A percentile compares a stretch with the other conserved stretches of the same genome.
Evolutionary conservation across 2,329 filamentous ascomycete genomes (phyloP).

Genomic region (Penicillium polonicum): DNA sequence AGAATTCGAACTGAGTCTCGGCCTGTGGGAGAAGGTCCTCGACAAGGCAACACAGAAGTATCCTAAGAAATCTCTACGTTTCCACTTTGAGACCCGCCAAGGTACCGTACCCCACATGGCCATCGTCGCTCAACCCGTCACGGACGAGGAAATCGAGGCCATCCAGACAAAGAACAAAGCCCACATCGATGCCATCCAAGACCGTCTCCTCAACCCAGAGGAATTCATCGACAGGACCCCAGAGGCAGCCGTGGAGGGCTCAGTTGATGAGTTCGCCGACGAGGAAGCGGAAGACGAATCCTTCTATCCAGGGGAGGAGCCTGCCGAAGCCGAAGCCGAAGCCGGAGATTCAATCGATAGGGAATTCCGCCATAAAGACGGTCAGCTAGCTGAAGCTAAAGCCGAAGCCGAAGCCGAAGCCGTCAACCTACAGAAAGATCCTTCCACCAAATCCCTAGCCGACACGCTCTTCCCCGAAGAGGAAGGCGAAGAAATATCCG

Average conservation of each 20-base stretch:
- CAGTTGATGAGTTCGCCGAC: not conserved
- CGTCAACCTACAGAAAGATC: not conserved
- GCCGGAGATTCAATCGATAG: not conserved
- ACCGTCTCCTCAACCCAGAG: conserved; percentile 39
- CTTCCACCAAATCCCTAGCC: not conserved
- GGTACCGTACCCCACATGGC: conserved; percentile 69
- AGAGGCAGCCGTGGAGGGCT: conserved; percentile 10
- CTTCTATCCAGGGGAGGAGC: not conserved
- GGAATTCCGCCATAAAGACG: not conserved
- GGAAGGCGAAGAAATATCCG: not conserved
- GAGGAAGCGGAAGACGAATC: not conserved
- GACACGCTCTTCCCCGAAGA: not conserved
- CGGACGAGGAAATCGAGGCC: conserved; percentile 65
- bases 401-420: conserved; percentile 2
- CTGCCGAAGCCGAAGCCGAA: not conserved
- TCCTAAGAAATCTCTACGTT: conserved; percentile 70
- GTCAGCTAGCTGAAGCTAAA: not conserved
- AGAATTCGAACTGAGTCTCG: conserved; percentile 81
- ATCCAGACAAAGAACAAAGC: conserved; percentile 70
- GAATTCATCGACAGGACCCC: conserved; percentile 13
- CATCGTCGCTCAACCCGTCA: conserved; percentile 84
- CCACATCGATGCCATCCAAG: conserved; percentile 68
- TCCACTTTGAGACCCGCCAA: conserved; percentile 77
- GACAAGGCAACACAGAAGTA: conserved; percentile 72
- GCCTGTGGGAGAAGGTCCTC: conserved; percentile 75